Evolutionary conservation across 1,284 basidiomycete species (phyloP).

Genomic region (Rhizopogon hawkerae): DNA sequence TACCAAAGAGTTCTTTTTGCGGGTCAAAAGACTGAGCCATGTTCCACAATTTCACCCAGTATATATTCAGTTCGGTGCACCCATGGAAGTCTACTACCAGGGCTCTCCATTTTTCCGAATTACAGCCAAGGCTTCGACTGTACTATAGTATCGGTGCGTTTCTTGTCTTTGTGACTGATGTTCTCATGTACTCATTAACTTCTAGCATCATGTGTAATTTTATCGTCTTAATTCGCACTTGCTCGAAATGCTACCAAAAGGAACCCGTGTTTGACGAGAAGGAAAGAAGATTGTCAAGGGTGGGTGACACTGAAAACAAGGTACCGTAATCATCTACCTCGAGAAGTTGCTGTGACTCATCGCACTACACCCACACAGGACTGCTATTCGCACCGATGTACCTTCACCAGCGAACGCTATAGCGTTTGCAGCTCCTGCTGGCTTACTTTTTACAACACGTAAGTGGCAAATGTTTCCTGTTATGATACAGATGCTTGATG

Average conservation of each 20-base stretch:
- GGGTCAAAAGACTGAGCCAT: too few relatives aligned
- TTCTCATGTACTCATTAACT: too few relatives aligned
- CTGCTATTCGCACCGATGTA: slow-evolving; percentile 23
- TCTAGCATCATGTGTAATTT: slow-evolving; percentile 22
- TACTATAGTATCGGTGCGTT: too few relatives aligned
- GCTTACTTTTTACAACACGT: slow-evolving; percentile 23
- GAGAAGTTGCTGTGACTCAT: neutral
- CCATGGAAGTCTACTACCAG: too few relatives aligned
- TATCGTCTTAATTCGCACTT: slow-evolving; percentile 21
- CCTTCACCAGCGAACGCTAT: slow-evolving; percentile 23
- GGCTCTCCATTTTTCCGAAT: too few relatives aligned
- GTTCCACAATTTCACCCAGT: too few relatives aligned
- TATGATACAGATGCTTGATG: neutral
- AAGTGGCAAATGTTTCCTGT: neutral
- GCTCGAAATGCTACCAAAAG: slow-evolving; percentile 18
- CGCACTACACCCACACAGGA: slow-evolving; percentile 15
- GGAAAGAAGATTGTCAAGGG: neutral
- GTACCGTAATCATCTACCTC: neutral
- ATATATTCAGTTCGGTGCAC: too few relatives aligned
- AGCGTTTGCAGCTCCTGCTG: slow-evolving; percentile 17
- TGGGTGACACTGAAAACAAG: too few relatives aligned
- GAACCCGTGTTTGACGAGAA: slow-evolving; percentile 19
- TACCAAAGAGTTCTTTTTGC: too few relatives aligned
- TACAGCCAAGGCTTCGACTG: too few relatives aligned
- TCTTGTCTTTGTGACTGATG: too few relatives aligned